These are phyloP conservation scores for Ormosia semicastrata DNA, from an alignment of 306 rosid species.

Conservation along the genomic window DNA sequence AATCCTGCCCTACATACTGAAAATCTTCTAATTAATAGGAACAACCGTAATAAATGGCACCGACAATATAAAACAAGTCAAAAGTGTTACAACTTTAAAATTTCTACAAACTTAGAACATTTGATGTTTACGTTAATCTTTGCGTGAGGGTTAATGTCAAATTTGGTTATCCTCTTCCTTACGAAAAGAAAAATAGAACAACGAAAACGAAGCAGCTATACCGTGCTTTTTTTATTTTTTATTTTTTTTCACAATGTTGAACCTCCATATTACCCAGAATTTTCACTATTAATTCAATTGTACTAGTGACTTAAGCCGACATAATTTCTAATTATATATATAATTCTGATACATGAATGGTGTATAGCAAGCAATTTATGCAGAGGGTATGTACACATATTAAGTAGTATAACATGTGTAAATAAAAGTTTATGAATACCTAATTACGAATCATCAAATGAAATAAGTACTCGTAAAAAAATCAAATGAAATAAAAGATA, in stretches of 20 bases:
- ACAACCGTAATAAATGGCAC: conserved; percentile 24
- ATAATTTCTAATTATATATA: too few species aligned
- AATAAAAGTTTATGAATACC: too few species aligned
- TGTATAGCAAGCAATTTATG: too few species aligned
- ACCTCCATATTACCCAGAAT: neutral
- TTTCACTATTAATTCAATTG: neutral
- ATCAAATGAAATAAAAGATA: too few species aligned
- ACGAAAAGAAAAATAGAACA: neutral
- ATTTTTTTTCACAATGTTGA: neutral
- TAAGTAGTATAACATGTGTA: too few species aligned
- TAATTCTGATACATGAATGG: too few species aligned
- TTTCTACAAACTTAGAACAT: neutral
- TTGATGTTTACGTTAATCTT: neutral
- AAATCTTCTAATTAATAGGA: neutral
- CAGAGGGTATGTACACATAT: too few species aligned
- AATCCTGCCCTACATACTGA: conserved; percentile 13
- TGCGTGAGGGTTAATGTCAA: neutral
- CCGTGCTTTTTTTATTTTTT: too few species aligned
- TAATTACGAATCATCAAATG: too few species aligned
- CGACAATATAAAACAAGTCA: conserved; percentile 7
- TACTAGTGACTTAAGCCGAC: too few species aligned
- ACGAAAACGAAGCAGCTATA: neutral
- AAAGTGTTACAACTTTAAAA: neutral
- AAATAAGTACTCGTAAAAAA: too few species aligned
- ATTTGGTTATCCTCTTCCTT: neutral